A percentile compares a stretch with the other conserved stretches of the same genome.
Evolutionary conservation across 2,329 filamentous ascomycete species (phyloP).

Genomic region (Gnomoniopsis smithogilvyi): DNA sequence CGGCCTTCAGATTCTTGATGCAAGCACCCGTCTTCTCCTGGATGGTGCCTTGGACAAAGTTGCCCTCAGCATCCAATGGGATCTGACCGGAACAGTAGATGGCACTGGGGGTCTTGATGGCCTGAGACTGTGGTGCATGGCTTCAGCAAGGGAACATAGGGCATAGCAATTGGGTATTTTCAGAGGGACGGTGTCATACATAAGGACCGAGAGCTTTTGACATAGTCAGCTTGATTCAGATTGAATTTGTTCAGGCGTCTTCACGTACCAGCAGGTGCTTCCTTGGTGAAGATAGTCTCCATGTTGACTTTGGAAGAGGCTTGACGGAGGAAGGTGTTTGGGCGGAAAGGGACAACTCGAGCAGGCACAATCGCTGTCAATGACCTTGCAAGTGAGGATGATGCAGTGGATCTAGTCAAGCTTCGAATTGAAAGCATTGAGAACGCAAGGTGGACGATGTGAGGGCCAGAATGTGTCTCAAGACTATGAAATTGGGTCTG

Average conservation of each 20-base stretch:
- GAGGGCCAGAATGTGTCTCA: not conserved
- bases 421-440: slow-evolving; percentile 14
- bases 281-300: slow-evolving; percentile 49
- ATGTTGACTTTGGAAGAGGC: slow-evolving; percentile 11
- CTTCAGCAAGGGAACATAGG: not conserved
- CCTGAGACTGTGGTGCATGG: slow-evolving; percentile 52
- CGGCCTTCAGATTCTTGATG: slow-evolving; percentile 77
- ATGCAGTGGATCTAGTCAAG: not conserved
- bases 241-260: not conserved
- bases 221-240: slow-evolving; percentile 10
- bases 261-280: slow-evolving; percentile 55
- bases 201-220: slow-evolving; percentile 60
- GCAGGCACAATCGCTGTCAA: slow-evolving; percentile 2
- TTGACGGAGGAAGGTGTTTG: slow-evolving; percentile 1
- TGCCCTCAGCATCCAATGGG: slow-evolving; percentile 58
- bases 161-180: not conserved
- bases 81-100: slow-evolving; percentile 71
- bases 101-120: slow-evolving; percentile 61
- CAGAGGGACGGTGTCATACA: slow-evolving; percentile 37
- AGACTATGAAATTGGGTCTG: not conserved
- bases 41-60: slow-evolving; percentile 56
- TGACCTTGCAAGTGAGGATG: slow-evolving; percentile 17
- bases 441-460: not conserved
- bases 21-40: slow-evolving; percentile 60
- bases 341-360: not conserved